Conservation (phyloP, 345 rosid genomes). For the Pugionium cornutum region DNA sequence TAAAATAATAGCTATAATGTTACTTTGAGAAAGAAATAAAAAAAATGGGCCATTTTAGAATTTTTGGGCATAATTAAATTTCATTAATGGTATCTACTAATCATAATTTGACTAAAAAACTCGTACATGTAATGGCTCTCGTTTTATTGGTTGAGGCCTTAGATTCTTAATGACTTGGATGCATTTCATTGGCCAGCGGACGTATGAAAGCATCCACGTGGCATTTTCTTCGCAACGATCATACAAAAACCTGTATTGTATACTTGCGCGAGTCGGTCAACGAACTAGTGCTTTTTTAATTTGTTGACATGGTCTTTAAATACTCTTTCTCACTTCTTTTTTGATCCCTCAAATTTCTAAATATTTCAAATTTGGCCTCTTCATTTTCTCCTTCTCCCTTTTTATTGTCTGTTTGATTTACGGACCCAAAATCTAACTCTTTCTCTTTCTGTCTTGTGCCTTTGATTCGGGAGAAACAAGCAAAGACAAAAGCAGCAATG, state of each 20-base stretch:
- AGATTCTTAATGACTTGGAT: not conserved
- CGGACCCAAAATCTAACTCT: slow-evolving; percentile 28
- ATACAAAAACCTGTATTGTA: accelerated
- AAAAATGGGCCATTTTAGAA: no score
- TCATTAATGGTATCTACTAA: no score
- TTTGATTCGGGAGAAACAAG: not conserved
- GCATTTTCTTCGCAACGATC: not conserved
- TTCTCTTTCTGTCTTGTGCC: not conserved
- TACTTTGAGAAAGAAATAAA: no score
- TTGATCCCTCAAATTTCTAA: slow-evolving; percentile 24
- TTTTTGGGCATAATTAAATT: no score
- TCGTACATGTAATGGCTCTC: not conserved
- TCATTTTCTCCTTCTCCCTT: slow-evolving; percentile 14
- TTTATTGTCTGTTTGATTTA: slow-evolving; percentile 17
- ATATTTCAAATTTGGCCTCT: slow-evolving; percentile 22
- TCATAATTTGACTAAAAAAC: no score
- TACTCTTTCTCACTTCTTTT: not conserved
- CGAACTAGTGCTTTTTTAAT: not conserved
- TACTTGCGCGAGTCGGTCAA: slow-evolving; percentile 25
- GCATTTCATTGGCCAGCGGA: slow-evolving; percentile 39
- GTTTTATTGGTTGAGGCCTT: slow-evolving; percentile 8
- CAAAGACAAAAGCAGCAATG: slow-evolving; percentile 22
- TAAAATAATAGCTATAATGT: no score
- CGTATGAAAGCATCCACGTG: slow-evolving; percentile 30
- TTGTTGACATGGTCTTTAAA: not conserved